Base-by-base conservation (phyloP, 805 yeast species). In the Saccharomyces kudriavzevii region DNA sequence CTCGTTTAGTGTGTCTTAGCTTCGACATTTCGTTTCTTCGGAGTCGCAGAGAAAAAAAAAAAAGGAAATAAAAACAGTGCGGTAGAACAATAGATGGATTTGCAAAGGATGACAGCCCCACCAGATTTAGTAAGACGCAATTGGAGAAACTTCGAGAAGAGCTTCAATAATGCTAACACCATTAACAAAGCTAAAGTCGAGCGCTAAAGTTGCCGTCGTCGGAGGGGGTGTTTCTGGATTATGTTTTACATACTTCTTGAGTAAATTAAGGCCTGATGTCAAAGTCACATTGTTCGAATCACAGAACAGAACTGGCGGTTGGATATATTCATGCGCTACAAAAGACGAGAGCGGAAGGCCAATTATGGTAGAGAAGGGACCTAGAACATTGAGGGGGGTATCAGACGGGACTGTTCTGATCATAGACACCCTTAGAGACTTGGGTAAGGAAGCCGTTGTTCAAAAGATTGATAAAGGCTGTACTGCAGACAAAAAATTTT, bases 181-280 rank as follows among this genome's bases (percentile, higher is more conserved):
- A 40, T 50, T 63, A 28, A 52, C 56, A 11, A 60, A 58, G 48
- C 48, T 67, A 31, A 66, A 70, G 2, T 40, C 51, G 9, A 65
- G 70, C 48, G 59, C 81, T 0, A 68, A 68, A 22, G 83, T 90
- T 1, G 90, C 87, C 0, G 87, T 91, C 0, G 64, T 90, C 1
- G 99, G 99, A 0, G 85, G 87, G 0, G 99, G 99, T 0, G 79
- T 92, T 1, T 86, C 96, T 0, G 97, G 97, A 0, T 73, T 94
- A 2, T 74, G 89, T 2, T 87, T 79, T 63, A 80, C 86, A 1
- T 86, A 84, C 61, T 87, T 85, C 62, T 72, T 90, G 13, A 74
- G 77, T 35, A 79, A 78, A 52, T 67, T 89, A n/a, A 75, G 96
- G 50, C 97, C 97, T 0, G 96, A 90, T 66, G 60, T 88, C 20